Evolutionary conservation across 75 land plant genomes (phyloP), one percentile per base, ranked within the genome.

Genomic region (Picea sitchensis): DNA sequence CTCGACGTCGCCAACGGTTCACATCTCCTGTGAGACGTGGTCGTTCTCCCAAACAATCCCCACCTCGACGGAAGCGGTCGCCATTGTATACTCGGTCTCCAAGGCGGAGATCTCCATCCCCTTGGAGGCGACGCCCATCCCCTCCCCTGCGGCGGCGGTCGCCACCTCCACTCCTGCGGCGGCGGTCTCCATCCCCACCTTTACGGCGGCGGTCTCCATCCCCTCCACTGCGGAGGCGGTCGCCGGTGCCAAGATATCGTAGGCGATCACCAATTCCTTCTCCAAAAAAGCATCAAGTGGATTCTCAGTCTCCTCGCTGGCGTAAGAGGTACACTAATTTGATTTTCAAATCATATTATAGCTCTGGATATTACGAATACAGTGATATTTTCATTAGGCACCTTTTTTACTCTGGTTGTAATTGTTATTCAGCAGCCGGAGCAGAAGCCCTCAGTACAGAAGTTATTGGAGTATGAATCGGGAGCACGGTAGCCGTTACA

Each of bases 41-140:
- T 78, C 80, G 76, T 51, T 80, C 90, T 67, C 85, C 90, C 14
- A 82, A 76, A 77, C 82, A 65, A 58, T 69, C 80, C 14, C 68
- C 89, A 78, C 91, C 92, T 63, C 82, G 81, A 58, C 79, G 87
- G 4, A 87, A 81, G 69, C 78, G 72, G 68, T 85, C 88, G 5
- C 83, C 93, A 67, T 62, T 57, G 23, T 81, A 80, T 73, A 61
- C 78, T 17, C 80, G 76, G 61, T 94, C 96, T 21, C 85, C 86
- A 76, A 81, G 88, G 81, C 80, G 62, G 11, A 82, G 80, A 63
- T 76, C 74, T 14, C 71, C 77, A 38, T 84, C 89, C 58, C 73
- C 78, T 71, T 54, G 76, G 63, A 75, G 88, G 72, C 61, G 78
- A 47, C 84, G 83, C 65, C 62, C 83, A 65, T 78, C 83, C 41